phyloP scores from a whole-genome alignment of 2,329 filamentous ascomycete genomes.

The Fusarium nisikadoi region DNA sequence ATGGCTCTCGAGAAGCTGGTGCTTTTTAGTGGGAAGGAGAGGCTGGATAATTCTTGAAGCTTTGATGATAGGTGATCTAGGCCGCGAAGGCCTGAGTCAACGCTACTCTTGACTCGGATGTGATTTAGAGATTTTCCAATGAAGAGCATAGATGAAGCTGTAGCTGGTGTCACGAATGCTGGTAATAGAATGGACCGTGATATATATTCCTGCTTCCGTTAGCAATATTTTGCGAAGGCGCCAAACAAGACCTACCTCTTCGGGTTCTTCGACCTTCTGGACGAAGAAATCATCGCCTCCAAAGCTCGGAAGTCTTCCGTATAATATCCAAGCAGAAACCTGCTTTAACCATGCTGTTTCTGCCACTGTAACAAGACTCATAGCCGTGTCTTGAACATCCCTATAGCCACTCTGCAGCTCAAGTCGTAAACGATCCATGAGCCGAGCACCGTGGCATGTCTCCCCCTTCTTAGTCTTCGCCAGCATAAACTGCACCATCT shows the following conservation, averaged over 20 bases:
- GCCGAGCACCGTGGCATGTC: slow-evolving; percentile 71
- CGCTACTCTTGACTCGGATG: slow-evolving; percentile 68
- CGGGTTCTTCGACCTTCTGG: slow-evolving; percentile 57
- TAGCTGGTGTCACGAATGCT: slow-evolving; percentile 78
- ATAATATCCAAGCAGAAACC: slow-evolving; percentile 88
- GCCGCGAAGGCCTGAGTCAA: slow-evolving; percentile 59
- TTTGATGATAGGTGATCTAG: slow-evolving; percentile 74
- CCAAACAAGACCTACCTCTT: slow-evolving; percentile 51
- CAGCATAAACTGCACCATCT: slow-evolving; percentile 75
- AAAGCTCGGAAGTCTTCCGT: slow-evolving; percentile 82
- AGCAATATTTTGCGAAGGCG: not conserved
- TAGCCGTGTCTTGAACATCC: slow-evolving; percentile 82
- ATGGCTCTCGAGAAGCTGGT: slow-evolving; percentile 77
- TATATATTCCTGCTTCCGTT: slow-evolving; percentile 62
- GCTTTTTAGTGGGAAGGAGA: slow-evolving; percentile 79
- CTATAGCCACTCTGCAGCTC: slow-evolving; percentile 89
- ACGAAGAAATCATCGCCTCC: slow-evolving; percentile 91
- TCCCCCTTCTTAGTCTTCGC: slow-evolving; percentile 47
- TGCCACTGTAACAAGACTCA: slow-evolving; percentile 78
- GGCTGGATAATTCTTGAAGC: slow-evolving; percentile 72
- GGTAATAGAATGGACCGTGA: slow-evolving; percentile 73
- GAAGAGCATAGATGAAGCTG: slow-evolving; percentile 87
- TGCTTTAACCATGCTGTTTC: slow-evolving; percentile 94
- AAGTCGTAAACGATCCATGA: slow-evolving; percentile 80
- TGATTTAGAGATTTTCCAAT: slow-evolving; percentile 91